phyloP scores from a whole-genome alignment of 441 rosid genomes.

The Populus hybrid region DNA sequence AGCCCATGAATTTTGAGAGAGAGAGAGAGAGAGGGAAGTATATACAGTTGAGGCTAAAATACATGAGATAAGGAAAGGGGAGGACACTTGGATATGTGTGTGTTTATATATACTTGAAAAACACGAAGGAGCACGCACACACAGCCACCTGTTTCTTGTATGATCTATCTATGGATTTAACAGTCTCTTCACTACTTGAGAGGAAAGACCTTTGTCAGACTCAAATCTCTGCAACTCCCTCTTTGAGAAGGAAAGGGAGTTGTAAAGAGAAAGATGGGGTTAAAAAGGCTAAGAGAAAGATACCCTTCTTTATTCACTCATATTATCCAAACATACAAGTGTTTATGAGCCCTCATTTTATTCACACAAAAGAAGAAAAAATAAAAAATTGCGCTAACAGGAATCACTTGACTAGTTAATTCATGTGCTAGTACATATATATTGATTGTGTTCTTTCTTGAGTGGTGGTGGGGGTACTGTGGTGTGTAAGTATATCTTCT shows the following conservation, averaged over 20 bases:
- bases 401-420: background rate
- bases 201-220: slow-evolving; percentile 52
- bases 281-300: slow-evolving; percentile 48
- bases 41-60: slow-evolving; percentile 16
- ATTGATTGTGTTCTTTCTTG: background rate
- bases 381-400: background rate
- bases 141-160: too few relatives aligned
- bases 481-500: background rate
- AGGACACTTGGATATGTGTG: slow-evolving; percentile 19
- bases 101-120: background rate
- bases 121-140: background rate
- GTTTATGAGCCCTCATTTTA: slow-evolving; percentile 2
- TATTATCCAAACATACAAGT: slow-evolving; percentile 30
- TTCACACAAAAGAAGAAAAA: background rate
- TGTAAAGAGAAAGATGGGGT: slow-evolving; percentile 30
- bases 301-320: slow-evolving; percentile 56
- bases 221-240: slow-evolving; percentile 62
- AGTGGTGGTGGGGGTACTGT: background rate
- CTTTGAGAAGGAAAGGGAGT: slow-evolving; percentile 28
- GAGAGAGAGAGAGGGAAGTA: slow-evolving; percentile 7
- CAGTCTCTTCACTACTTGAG: slow-evolving; percentile 22
- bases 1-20: slow-evolving; percentile 18
- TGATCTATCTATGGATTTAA: slow-evolving; percentile 33
- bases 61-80: slow-evolving; percentile 7
- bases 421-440: background rate